Percentiles rank a stretch among this genome's conserved stretches.
These are phyloP conservation scores for Cryptosporidium viatorum DNA, from an alignment of 169 alveolate species.

Conservation along the genomic window DNA sequence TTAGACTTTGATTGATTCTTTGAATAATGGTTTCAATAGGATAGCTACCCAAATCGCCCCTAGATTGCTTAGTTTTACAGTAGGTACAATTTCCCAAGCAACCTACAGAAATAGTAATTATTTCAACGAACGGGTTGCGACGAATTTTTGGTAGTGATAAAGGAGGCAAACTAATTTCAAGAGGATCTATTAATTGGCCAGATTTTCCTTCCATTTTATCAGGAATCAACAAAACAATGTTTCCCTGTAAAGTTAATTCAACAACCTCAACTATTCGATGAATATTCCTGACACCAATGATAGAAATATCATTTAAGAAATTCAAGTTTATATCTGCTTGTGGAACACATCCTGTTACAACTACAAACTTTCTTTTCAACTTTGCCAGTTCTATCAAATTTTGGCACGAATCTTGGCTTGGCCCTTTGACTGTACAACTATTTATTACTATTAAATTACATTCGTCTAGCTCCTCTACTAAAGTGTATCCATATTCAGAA, in stretches of 20 bases:
- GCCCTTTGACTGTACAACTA: constrained; percentile 98
- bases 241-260: constrained; percentile 94
- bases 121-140: constrained; percentile 93
- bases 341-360: constrained; percentile 96
- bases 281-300: constrained; percentile 82
- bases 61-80: constrained; percentile 96
- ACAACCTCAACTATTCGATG: constrained; percentile 94
- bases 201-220: constrained; percentile 79
- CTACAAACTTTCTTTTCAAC: constrained; percentile 76
- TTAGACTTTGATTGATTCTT: constrained; percentile 89
- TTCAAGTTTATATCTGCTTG: constrained; percentile 89
- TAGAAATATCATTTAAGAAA: constrained; percentile 77
- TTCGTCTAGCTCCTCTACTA: constrained; percentile 90
- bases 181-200: neutral
- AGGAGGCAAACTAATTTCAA: constrained; percentile 85
- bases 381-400: constrained; percentile 81
- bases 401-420: constrained; percentile 95
- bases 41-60: constrained; percentile 96
- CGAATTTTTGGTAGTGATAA: constrained; percentile 97
- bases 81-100: constrained; percentile 98
- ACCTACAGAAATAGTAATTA: constrained; percentile 96
- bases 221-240: constrained; percentile 89
- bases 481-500: constrained; percentile 91
- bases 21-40: constrained; percentile 89
- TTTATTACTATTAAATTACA: constrained; percentile 94